A percentile compares a stretch with the other conserved stretches of the same genome.
Evolutionary conservation across 2,329 filamentous ascomycete genomes (phyloP).

Genomic region (Cercospora sojina): DNA sequence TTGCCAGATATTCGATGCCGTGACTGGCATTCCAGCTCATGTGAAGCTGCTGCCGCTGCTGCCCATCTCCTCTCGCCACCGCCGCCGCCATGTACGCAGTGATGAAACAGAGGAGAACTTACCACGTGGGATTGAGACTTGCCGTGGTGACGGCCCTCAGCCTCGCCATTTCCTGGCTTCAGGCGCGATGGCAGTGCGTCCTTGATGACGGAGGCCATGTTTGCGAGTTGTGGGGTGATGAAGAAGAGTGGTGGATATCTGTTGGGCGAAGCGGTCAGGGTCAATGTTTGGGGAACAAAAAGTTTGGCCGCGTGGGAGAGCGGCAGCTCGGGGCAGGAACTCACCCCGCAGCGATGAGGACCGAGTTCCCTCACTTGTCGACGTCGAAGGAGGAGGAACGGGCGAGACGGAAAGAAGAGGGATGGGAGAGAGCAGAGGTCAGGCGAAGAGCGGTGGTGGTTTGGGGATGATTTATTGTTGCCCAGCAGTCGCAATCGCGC

Average conservation of each 20-base stretch:
- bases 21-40: not conserved
- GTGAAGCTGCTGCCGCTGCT: not conserved
- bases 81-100: constrained; percentile 15
- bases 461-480: not conserved
- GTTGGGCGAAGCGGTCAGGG: constrained; percentile 19
- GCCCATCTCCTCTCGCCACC: not conserved
- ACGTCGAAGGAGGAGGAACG: not conserved
- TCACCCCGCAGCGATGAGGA: constrained; percentile 13
- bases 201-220: constrained; percentile 58
- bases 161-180: constrained; percentile 57
- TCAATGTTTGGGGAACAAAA: constrained; percentile 11
- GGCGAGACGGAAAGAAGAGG: not conserved
- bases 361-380: constrained; percentile 1
- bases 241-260: constrained; percentile 12
- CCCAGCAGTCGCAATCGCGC: not conserved
- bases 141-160: constrained; percentile 65
- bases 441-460: not conserved
- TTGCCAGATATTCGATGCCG: not conserved
- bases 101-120: constrained; percentile 46
- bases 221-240: constrained; percentile 18
- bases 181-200: constrained; percentile 81
- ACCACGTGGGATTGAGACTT: constrained; percentile 86
- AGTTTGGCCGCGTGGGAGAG: constrained; percentile 12
- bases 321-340: constrained; percentile 6
- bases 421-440: not conserved